phyloP scores from a whole-genome alignment of 2,329 filamentous ascomycete species.

The Aspergillus piperis region DNA sequence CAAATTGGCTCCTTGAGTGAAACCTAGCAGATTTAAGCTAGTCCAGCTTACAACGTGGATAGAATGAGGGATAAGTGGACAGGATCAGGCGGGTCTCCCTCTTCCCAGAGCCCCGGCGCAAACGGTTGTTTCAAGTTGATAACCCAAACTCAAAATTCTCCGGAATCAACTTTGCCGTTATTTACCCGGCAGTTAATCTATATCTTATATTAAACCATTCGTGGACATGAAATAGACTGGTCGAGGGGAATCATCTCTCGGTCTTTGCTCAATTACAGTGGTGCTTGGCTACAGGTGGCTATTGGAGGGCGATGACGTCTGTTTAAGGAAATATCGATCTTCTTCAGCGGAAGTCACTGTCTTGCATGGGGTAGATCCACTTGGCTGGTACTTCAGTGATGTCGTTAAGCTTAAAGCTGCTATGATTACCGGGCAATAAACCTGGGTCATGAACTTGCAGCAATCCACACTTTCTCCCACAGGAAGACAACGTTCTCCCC shows the following conservation, averaged over 20 bases:
- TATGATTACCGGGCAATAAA: not conserved
- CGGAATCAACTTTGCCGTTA: not conserved
- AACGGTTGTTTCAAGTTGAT: not conserved
- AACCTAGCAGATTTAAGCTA: not conserved
- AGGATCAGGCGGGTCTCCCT: not conserved
- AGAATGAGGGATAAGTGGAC: not conserved
- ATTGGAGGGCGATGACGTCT: not conserved
- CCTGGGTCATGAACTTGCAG: not conserved
- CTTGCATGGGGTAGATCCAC: not conserved
- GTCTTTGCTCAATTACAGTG: not conserved
- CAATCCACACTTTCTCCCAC: not conserved
- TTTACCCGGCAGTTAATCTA: not conserved
- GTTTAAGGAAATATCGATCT: not conserved
- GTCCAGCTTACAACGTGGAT: not conserved
- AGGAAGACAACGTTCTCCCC: not conserved
- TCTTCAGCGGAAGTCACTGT: not conserved
- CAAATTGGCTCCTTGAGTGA: not conserved
- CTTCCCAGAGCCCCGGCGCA: not conserved
- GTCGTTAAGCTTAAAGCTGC: not conserved
- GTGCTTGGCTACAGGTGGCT: not conserved
- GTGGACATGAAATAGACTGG: not conserved
- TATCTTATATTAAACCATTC: not conserved
- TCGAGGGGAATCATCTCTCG: not conserved
- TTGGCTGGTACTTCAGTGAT: not conserved
- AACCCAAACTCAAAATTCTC: not conserved